Base-by-base conservation (phyloP, 306 rosid genomes). In the Acacia melanoxylon region DNA sequence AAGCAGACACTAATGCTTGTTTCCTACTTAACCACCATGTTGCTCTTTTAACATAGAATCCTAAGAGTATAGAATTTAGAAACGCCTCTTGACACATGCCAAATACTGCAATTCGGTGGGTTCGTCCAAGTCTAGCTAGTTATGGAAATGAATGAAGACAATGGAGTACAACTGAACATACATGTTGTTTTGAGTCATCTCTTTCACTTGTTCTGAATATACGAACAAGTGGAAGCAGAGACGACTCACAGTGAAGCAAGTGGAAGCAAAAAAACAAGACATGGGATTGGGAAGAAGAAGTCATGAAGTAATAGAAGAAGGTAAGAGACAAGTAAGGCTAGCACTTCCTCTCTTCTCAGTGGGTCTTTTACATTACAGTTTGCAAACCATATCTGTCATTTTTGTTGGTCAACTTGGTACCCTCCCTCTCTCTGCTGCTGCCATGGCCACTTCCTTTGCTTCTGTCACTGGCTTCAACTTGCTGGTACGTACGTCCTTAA, bases 361-460 rank as follows among this genome's bases (percentile, higher is more conserved):
- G 37, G 84, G 80, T 75, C 19, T 78, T 45, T 24, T 84, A 12
- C 87, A 78, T 2, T 31, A 31, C 35, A 31, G 35, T 31, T 31
- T 31, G 35, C 35, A 31, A 25, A 69, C 76, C 16, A 80, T 70
- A 9, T 85, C 87, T 13, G 10, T 85, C 31, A 59, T 84, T 8
- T 84, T 74, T 66, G 81, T 79, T 3, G 81, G 87, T 37, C 80
- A 75, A 56, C 82, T 85, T 70, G 85, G 82, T n/a, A 78, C 71
- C 4, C 68, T 80, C 4, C 48, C 88, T 71, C 86, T 87, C 58
- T 72, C 88, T 0, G 85, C 74, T 29, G 78, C 90, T 72, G 82
- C 88, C 46, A 48, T 85, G 78, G 86, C 85, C 6, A 84, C 85
- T 42, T 82, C 88, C 33, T 85, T 87, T 37, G 73, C 80, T 10